Evolutionary conservation across 2,329 filamentous ascomycete genomes (phyloP).

Genomic region (Botrytis pseudocinerea): DNA sequence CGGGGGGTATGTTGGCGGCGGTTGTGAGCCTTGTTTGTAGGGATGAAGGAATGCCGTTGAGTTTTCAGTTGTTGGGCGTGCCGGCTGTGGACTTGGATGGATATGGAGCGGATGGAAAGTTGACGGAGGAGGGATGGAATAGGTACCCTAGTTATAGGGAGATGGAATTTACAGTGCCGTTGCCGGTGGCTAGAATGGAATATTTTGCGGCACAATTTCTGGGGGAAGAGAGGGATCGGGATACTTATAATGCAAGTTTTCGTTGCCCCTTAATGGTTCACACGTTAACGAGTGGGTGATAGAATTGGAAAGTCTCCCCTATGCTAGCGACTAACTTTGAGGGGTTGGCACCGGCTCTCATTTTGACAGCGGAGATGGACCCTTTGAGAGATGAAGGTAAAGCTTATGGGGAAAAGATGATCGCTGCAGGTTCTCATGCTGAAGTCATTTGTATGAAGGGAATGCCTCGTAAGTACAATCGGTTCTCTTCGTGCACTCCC

Average conservation of each 20-base stretch:
- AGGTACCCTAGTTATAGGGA: slow-evolving; percentile 30
- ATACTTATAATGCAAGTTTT: slow-evolving; percentile 19
- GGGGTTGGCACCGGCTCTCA: slow-evolving; percentile 38
- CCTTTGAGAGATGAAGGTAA: slow-evolving; percentile 43
- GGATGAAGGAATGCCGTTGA: slow-evolving; percentile 28
- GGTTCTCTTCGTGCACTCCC: not conserved
- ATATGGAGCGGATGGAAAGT: slow-evolving; percentile 22
- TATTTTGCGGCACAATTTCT: slow-evolving; percentile 30
- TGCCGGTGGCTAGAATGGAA: slow-evolving; percentile 29
- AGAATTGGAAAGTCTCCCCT: slow-evolving; percentile 29
- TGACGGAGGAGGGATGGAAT: slow-evolving; percentile 20
- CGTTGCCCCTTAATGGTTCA: not conserved
- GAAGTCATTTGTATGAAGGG: slow-evolving; percentile 27
- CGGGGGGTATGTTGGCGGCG: slow-evolving; percentile 31
- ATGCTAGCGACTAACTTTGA: slow-evolving; percentile 38
- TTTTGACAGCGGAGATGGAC: slow-evolving; percentile 44
- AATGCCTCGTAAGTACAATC: slow-evolving; percentile 25
- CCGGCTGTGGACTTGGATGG: slow-evolving; percentile 29
- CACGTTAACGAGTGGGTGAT: not conserved
- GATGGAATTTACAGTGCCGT: slow-evolving; percentile 25
- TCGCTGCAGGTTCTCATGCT: slow-evolving; percentile 27
- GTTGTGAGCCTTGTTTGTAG: slow-evolving; percentile 30
- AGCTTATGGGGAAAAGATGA: slow-evolving; percentile 29
- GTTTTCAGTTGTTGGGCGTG: slow-evolving; percentile 30
- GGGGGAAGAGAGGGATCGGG: slow-evolving; percentile 20